A percentile compares a stretch with the other conserved stretches of the same genome.
Evolutionary conservation across 139 green algal species (phyloP).

Genomic region (Mychonastes homosphaera): DNA sequence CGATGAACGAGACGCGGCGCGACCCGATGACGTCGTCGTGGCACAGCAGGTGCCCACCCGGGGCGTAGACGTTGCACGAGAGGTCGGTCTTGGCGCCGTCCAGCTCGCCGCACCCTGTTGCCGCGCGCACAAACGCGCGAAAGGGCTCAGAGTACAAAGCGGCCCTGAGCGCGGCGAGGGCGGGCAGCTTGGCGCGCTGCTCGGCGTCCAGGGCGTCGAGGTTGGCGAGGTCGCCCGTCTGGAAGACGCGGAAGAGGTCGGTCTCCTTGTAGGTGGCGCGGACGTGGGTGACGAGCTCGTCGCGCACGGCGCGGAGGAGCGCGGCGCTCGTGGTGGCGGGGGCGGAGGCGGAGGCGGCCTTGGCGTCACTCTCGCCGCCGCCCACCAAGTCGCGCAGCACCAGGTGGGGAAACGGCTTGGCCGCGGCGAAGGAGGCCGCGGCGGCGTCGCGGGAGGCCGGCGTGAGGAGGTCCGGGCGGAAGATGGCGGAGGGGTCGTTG

Average conservation of each 20-base stretch:
- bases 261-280: slow-evolving; percentile 84
- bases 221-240: slow-evolving; percentile 79
- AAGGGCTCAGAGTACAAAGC: slow-evolving; percentile 54
- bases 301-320: slow-evolving; percentile 40
- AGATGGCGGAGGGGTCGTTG: not conserved
- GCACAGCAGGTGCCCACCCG: slow-evolving; percentile 58
- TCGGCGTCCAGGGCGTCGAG: slow-evolving; percentile 51
- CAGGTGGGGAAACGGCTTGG: slow-evolving; percentile 44
- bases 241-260: slow-evolving; percentile 86
- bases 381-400: slow-evolving; percentile 22
- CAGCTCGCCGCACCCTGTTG: slow-evolving; percentile 61
- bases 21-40: not conserved
- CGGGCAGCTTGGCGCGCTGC: slow-evolving; percentile 44
- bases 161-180: slow-evolving; percentile 52
- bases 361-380: no score
- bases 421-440: slow-evolving; percentile 11
- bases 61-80: slow-evolving; percentile 76
- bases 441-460: slow-evolving; percentile 17
- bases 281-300: slow-evolving; percentile 74
- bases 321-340: not conserved
- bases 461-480: slow-evolving; percentile 23
- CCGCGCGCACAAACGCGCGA: slow-evolving; percentile 34
- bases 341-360: not conserved
- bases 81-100: slow-evolving; percentile 73
- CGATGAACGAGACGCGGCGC: slow-evolving; percentile 68